Conservation (phyloP, 2,329 filamentous ascomycete genomes). For the Pseudomassariella vexata region DNA sequence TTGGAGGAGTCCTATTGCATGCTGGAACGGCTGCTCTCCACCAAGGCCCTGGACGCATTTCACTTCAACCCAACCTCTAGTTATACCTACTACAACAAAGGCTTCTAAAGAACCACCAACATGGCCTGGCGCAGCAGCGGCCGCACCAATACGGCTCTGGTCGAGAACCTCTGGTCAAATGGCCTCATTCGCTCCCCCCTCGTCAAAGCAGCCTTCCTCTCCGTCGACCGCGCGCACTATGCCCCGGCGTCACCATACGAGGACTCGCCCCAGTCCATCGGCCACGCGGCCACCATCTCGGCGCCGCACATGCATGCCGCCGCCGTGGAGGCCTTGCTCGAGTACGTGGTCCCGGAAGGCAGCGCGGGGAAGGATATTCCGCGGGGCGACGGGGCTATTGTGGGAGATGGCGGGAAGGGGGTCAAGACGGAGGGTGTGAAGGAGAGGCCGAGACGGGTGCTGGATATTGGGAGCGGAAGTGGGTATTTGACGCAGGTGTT, state of each 20-base stretch:
- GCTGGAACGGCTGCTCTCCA: no score
- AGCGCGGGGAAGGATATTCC: slow-evolving; percentile 2
- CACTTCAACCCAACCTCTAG: background rate
- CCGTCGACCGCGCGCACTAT: slow-evolving; percentile 84
- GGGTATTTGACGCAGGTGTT: slow-evolving; percentile 87
- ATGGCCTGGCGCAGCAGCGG: slow-evolving; percentile 95
- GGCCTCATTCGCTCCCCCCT: slow-evolving; percentile 65
- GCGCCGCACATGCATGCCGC: slow-evolving; percentile 58
- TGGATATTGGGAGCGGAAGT: slow-evolving; percentile 71
- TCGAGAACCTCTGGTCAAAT: slow-evolving; percentile 70
- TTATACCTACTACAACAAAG: no score
- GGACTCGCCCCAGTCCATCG: slow-evolving; percentile 51
- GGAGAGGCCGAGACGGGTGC: slow-evolving; percentile 40
- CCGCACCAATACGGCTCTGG: slow-evolving; percentile 63
- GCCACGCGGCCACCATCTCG: slow-evolving; percentile 50
- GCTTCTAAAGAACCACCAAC: slow-evolving; percentile 22
- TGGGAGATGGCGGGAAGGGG: slow-evolving; percentile 1
- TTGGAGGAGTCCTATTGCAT: no score
- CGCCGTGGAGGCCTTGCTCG: slow-evolving; percentile 44
- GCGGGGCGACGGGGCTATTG: background rate
- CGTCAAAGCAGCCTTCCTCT: slow-evolving; percentile 76
- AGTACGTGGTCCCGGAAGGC: slow-evolving; percentile 25
- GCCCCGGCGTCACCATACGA: slow-evolving; percentile 64
- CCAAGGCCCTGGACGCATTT: no score
- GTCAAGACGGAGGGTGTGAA: background rate